Evolutionary conservation across 2,329 filamentous ascomycete genomes (phyloP).

Genomic region (Aspergillus transmontanensis): DNA sequence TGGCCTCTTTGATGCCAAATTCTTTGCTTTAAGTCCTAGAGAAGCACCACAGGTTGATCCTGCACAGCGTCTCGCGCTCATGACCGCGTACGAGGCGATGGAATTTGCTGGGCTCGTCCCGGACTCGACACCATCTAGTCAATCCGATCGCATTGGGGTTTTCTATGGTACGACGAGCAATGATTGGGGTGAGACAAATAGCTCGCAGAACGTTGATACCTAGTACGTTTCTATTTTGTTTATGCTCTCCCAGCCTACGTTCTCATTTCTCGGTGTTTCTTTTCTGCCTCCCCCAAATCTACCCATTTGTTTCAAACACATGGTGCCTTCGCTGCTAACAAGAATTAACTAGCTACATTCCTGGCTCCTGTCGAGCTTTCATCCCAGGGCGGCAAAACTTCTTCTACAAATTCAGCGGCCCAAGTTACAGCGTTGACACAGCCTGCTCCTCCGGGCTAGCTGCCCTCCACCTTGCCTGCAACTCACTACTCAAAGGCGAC

Average conservation of each 20-base stretch:
- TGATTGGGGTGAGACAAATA: slow-evolving; percentile 77
- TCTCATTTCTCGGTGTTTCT: not conserved
- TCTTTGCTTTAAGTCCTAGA: slow-evolving; percentile 85
- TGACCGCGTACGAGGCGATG: slow-evolving; percentile 78
- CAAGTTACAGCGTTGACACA: slow-evolving; percentile 73
- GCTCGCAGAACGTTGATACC: slow-evolving; percentile 70
- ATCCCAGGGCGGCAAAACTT: slow-evolving; percentile 46
- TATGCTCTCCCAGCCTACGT: not conserved
- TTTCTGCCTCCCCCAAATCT: not conserved
- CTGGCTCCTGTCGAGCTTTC: not conserved
- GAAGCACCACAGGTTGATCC: slow-evolving; percentile 81
- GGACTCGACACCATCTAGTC: slow-evolving; percentile 69
- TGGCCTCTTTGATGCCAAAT: slow-evolving; percentile 76
- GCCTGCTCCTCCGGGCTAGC: slow-evolving; percentile 75
- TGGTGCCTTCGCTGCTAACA: not conserved
- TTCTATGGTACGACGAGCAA: slow-evolving; percentile 77
- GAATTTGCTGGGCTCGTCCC: slow-evolving; percentile 79
- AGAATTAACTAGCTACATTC: slow-evolving; percentile 47
- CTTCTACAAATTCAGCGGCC: slow-evolving; percentile 75
- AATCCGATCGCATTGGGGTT: slow-evolving; percentile 66
- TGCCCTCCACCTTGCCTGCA: slow-evolving; percentile 72
- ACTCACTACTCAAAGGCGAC: slow-evolving; percentile 72
- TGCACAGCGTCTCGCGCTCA: slow-evolving; percentile 74
- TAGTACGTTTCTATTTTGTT: slow-evolving; percentile 49
- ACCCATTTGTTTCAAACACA: not conserved